phyloP scores from a whole-genome alignment of 495 filamentous ascomycete genomes.

The Lophiotrema nucula region DNA sequence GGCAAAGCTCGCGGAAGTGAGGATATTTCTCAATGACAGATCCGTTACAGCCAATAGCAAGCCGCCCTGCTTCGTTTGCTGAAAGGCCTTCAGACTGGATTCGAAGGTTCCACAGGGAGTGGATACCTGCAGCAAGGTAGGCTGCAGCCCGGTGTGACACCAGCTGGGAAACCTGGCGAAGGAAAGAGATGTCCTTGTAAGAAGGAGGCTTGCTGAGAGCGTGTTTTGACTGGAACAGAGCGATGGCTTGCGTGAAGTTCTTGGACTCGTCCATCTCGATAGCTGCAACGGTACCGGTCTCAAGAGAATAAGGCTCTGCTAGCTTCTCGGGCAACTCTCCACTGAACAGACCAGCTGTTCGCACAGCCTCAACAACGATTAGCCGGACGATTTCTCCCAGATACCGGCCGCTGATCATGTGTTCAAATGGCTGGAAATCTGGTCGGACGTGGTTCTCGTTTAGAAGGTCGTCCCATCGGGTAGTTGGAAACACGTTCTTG shows the following conservation, averaged over 20 bases:
- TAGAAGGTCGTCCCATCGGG: constrained; percentile 47
- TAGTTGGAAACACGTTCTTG: constrained; percentile 41
- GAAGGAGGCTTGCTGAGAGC: constrained; percentile 48
- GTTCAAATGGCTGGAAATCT: constrained; percentile 49
- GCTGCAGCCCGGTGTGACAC: constrained; percentile 61
- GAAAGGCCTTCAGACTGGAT: constrained; percentile 49
- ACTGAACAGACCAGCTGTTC: constrained; percentile 53
- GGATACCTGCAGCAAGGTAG: constrained; percentile 63
- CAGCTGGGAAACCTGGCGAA: constrained; percentile 52
- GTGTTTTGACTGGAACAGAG: constrained; percentile 54
- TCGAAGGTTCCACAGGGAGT: constrained; percentile 61
- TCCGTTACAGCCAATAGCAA: constrained; percentile 62
- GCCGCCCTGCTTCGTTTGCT: constrained; percentile 31
- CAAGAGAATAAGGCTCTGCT: constrained; percentile 55
- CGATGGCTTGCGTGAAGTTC: constrained; percentile 47
- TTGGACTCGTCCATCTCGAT: constrained; percentile 58
- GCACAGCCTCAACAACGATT: constrained; percentile 55
- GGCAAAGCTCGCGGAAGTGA: constrained; percentile 49
- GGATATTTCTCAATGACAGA: constrained; percentile 67
- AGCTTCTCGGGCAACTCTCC: constrained; percentile 56
- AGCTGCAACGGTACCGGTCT: constrained; percentile 59
- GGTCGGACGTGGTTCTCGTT: constrained; percentile 41
- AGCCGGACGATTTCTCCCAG: constrained; percentile 58
- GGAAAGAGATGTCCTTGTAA: constrained; percentile 54
- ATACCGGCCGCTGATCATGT: constrained; percentile 53